phyloP scores from a whole-genome alignment of 768 basidiomycete genomes.

The Suillus brevipes region DNA sequence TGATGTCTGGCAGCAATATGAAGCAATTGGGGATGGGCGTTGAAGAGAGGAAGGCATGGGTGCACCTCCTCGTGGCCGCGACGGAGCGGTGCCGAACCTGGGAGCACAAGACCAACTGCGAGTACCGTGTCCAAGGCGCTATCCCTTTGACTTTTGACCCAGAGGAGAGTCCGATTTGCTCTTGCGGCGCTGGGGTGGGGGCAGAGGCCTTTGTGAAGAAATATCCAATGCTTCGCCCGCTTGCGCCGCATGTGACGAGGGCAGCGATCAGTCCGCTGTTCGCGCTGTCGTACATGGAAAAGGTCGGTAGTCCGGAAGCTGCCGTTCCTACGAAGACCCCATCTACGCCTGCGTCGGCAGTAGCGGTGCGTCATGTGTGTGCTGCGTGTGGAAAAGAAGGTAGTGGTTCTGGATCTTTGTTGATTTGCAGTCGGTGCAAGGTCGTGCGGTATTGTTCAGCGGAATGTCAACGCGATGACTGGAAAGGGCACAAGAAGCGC shows the following conservation, averaged over 20 bases:
- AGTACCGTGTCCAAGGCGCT: slow-evolving; percentile 37
- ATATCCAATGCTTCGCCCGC: slow-evolving; percentile 32
- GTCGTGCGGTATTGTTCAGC: slow-evolving; percentile 42
- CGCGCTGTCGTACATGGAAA: slow-evolving; percentile 49
- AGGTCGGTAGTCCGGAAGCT: slow-evolving; percentile 15
- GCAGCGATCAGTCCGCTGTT: slow-evolving; percentile 56
- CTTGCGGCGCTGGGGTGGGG: slow-evolving; percentile 53
- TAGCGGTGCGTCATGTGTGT: slow-evolving; percentile 13
- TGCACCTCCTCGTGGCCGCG: slow-evolving; percentile 48
- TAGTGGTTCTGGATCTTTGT: slow-evolving; percentile 17
- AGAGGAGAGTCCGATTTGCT: slow-evolving; percentile 46
- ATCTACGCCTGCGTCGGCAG: neutral
- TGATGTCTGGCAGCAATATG: slow-evolving; percentile 8
- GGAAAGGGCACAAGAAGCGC: slow-evolving; percentile 45
- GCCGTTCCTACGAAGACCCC: neutral
- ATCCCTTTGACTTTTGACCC: slow-evolving; percentile 42
- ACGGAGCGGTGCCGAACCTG: slow-evolving; percentile 57
- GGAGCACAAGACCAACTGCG: slow-evolving; percentile 48
- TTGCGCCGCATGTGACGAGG: slow-evolving; percentile 48
- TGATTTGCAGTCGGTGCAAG: slow-evolving; percentile 40
- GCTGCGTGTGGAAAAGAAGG: slow-evolving; percentile 22
- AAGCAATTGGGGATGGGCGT: slow-evolving; percentile 15
- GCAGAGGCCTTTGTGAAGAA: slow-evolving; percentile 36
- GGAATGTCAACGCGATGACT: slow-evolving; percentile 47
- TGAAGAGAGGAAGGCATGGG: slow-evolving; percentile 39